Conservation (phyloP, 2,329 filamentous ascomycete genomes). For the Cordyceps farinosa region DNA sequence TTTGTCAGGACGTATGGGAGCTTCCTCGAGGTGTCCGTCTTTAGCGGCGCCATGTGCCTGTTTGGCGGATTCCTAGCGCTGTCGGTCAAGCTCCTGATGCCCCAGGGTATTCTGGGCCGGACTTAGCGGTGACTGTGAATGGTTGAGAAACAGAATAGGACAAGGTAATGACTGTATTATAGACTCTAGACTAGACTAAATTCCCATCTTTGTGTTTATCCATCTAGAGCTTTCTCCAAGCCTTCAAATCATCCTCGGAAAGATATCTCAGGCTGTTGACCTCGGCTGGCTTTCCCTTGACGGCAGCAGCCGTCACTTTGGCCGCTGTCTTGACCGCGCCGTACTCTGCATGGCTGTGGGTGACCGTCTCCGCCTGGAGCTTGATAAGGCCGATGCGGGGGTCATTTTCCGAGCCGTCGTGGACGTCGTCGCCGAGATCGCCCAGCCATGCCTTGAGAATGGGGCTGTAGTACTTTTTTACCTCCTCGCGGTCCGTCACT, state of each 20-base stretch:
- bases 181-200: not conserved
- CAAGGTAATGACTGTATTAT: not conserved
- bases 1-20: constrained; percentile 37
- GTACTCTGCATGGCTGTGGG: constrained; percentile 64
- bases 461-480: constrained; percentile 73
- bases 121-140: constrained; percentile 11
- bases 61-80: constrained; percentile 19
- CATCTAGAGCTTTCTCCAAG: constrained; percentile 44
- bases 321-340: constrained; percentile 61
- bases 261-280: constrained; percentile 78
- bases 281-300: constrained; percentile 66
- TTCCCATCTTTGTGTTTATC: not conserved
- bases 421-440: constrained; percentile 76
- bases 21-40: constrained; percentile 25
- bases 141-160: not conserved
- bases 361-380: constrained; percentile 67
- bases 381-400: constrained; percentile 79
- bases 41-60: constrained; percentile 24
- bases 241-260: constrained; percentile 59
- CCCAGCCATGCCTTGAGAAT: constrained; percentile 80
- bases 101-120: constrained; percentile 22
- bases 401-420: constrained; percentile 78
- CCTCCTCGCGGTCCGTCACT: constrained; percentile 62
- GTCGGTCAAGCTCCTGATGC: constrained; percentile 21
- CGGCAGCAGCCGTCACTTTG: constrained; percentile 71